Evolutionary conservation across 1,139 yeast species (phyloP).

Genomic region (Yamadazyma mexicana): DNA sequence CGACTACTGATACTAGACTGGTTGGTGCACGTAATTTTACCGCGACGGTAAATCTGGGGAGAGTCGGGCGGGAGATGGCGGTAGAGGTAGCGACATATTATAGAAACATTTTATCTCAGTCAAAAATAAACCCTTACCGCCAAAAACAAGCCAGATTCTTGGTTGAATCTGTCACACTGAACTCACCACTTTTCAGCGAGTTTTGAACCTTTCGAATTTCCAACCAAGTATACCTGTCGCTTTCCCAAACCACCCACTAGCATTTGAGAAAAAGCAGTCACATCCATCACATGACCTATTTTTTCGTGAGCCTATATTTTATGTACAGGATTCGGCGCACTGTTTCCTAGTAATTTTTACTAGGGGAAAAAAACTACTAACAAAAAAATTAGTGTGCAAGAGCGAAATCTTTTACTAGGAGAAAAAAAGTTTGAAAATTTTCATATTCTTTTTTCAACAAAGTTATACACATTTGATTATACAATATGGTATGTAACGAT

Average conservation of each 20-base stretch:
- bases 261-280: slow-evolving; percentile 9
- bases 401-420: slow-evolving; percentile 6
- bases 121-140: too few relatives aligned
- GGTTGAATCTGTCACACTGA: too few relatives aligned
- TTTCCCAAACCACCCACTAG: too few relatives aligned
- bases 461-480: slow-evolving; percentile 8
- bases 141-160: too few relatives aligned
- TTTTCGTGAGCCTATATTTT: not conserved
- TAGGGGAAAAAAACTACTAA: not conserved
- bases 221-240: too few relatives aligned
- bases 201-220: not conserved
- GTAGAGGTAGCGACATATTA: too few relatives aligned
- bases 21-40: too few relatives aligned
- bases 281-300: not conserved
- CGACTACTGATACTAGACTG: not conserved
- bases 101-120: too few relatives aligned
- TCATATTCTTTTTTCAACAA: slow-evolving; percentile 4
- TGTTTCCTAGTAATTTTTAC: not conserved
- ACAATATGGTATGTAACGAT: slow-evolving; percentile 13
- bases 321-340: slow-evolving; percentile 3
- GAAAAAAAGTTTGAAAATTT: slow-evolving; percentile 4
- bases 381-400: not conserved
- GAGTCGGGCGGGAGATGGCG: not conserved
- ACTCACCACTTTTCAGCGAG: too few relatives aligned
- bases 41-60: not conserved